Evolutionary conservation across 768 basidiomycete genomes (phyloP).

Genomic region (Amanita rimosa): DNA sequence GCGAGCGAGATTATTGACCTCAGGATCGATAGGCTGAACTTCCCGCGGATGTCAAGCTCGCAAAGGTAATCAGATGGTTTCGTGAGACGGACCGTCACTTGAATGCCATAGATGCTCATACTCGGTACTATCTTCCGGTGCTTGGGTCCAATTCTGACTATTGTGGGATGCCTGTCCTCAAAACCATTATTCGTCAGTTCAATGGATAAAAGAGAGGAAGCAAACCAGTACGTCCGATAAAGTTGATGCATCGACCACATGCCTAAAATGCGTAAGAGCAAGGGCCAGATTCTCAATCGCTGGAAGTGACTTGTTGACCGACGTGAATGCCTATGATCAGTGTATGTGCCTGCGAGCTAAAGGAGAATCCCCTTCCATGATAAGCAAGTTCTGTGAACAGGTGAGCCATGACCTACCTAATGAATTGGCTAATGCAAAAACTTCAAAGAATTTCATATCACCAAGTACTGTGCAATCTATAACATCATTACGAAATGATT

Average conservation of each 20-base stretch:
- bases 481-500: conserved; percentile 65
- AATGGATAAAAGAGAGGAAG: conserved; percentile 76
- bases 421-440: conserved; percentile 1
- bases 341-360: conserved; percentile 38
- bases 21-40: conserved; percentile 48
- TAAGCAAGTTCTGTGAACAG: conserved; percentile 62
- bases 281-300: conserved; percentile 55
- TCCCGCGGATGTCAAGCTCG: conserved; percentile 82
- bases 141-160: conserved; percentile 68
- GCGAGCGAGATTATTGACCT: not conserved
- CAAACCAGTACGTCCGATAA: conserved; percentile 38
- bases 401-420: conserved; percentile 19
- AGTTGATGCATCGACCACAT: not conserved
- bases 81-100: not conserved
- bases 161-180: conserved; percentile 75
- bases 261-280: conserved; percentile 35
- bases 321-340: conserved; percentile 64
- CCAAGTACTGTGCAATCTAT: conserved; percentile 64
- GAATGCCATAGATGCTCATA: conserved; percentile 64
- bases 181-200: conserved; percentile 82
- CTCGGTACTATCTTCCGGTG: conserved; percentile 78
- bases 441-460: conserved; percentile 73
- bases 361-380: conserved; percentile 31
- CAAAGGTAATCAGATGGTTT: conserved; percentile 42
- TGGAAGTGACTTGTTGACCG: conserved; percentile 81